Conservation (phyloP, 2,329 filamentous ascomycete species). For the Talaromyces sp. region DNA sequence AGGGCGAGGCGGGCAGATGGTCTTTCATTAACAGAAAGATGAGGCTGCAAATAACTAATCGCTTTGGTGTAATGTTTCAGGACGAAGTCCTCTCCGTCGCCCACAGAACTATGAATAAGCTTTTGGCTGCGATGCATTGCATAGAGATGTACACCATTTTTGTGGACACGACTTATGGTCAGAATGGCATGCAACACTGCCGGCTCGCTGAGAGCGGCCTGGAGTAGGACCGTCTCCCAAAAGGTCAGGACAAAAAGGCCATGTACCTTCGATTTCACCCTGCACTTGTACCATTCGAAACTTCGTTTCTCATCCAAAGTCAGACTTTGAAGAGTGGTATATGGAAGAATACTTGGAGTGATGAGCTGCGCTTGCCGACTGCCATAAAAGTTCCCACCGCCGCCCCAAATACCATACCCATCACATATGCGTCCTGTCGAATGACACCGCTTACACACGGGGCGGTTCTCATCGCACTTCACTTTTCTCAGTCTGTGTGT, state of each 20-base stretch:
- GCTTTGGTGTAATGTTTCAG: slow-evolving; percentile 1
- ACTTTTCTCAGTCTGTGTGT: neutral
- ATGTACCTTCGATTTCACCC: neutral
- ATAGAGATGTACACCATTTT: neutral
- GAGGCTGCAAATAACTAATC: neutral
- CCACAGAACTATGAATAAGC: neutral
- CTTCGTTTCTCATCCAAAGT: neutral
- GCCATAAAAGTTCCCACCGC: slow-evolving; percentile 15
- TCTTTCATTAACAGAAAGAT: neutral
- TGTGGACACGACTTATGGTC: neutral
- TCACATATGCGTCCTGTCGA: slow-evolving; percentile 13
- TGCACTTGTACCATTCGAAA: slow-evolving; percentile 3
- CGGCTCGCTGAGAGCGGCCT: neutral
- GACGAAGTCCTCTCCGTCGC: neutral
- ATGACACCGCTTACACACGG: slow-evolving; percentile 5
- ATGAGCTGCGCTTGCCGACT: neutral
- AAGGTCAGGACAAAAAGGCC: slow-evolving; percentile 7
- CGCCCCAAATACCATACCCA: slow-evolving; percentile 14
- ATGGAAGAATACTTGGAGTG: neutral
- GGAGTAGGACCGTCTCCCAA: neutral
- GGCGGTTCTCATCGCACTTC: slow-evolving; percentile 7
- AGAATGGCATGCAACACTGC: slow-evolving; percentile 6
- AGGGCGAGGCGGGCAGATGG: neutral
- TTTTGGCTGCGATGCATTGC: neutral
- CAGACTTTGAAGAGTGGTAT: neutral